Evolutionary conservation across 2,329 filamentous ascomycete species (phyloP).

Genomic region (Monilinia fructigena): DNA sequence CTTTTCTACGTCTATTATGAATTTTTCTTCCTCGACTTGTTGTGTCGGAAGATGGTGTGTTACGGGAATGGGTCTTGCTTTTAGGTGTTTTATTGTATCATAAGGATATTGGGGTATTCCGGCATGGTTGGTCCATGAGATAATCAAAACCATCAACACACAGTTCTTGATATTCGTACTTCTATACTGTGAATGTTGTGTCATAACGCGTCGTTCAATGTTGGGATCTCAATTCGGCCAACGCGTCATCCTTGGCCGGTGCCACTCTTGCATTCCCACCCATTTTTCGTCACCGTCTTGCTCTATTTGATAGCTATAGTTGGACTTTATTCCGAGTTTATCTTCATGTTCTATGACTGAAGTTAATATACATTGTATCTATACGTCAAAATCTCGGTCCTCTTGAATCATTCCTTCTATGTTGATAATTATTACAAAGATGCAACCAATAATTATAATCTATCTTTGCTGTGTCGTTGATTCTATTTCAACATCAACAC

Average conservation of each 20-base stretch:
- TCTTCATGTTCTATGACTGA: neutral
- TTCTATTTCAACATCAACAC: neutral
- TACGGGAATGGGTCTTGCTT: slow-evolving; percentile 34
- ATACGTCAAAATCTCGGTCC: neutral
- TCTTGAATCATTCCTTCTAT: neutral
- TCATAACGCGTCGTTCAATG: neutral
- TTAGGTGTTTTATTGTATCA: slow-evolving; percentile 39
- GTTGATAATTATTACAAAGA: too few species aligned
- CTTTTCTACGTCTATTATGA: slow-evolving; percentile 34
- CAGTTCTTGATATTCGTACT: slow-evolving; percentile 2
- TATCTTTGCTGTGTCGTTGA: too few species aligned
- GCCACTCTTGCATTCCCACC: neutral
- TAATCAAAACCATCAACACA: slow-evolving; percentile 28
- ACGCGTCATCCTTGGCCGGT: neutral
- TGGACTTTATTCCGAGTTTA: neutral
- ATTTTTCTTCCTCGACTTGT: slow-evolving; percentile 30
- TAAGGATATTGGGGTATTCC: slow-evolving; percentile 34
- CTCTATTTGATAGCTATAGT: neutral
- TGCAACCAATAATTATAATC: too few species aligned
- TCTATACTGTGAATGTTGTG: neutral
- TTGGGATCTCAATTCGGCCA: neutral
- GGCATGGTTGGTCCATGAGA: slow-evolving; percentile 34
- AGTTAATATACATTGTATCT: neutral
- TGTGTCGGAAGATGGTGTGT: slow-evolving; percentile 29
- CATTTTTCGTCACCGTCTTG: neutral